A percentile compares a stretch with the other conserved stretches of the same genome.
Conservation (phyloP, 306 rosid genomes). For the Vigna unguiculata region DNA sequence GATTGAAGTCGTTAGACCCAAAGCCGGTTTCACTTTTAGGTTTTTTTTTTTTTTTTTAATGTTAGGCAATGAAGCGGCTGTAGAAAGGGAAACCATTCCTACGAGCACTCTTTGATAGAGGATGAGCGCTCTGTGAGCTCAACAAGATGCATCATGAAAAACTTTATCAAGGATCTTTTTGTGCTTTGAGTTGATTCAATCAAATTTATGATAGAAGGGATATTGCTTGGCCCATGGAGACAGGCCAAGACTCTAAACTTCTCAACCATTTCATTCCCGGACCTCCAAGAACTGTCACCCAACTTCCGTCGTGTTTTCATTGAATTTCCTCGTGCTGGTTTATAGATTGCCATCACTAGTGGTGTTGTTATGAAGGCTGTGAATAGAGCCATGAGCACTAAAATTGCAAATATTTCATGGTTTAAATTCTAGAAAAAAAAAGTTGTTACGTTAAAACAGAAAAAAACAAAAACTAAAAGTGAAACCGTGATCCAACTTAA, state of each 20-base stretch:
- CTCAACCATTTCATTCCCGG: neutral
- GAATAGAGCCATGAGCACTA: slow-evolving; percentile 88
- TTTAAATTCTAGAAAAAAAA: too few species aligned
- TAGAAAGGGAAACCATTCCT: slow-evolving; percentile 82
- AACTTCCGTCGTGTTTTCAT: slow-evolving; percentile 55
- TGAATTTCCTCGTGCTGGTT: slow-evolving; percentile 60
- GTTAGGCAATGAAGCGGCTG: slow-evolving; percentile 47
- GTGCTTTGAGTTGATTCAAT: slow-evolving; percentile 67
- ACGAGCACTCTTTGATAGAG: slow-evolving; percentile 70
- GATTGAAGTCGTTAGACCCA: too few species aligned
- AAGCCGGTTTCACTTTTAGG: too few species aligned
- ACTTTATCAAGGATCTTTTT: slow-evolving; percentile 52
- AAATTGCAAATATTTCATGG: slow-evolving; percentile 81
- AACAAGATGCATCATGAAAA: slow-evolving; percentile 81
- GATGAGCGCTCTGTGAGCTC: slow-evolving; percentile 84
- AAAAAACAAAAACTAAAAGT: too few species aligned
- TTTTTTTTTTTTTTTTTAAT: too few species aligned
- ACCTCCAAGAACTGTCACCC: slow-evolving; percentile 43
- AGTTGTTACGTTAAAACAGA: too few species aligned
- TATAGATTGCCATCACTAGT: slow-evolving; percentile 73
- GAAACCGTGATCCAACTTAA: too few species aligned
- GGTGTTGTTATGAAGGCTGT: slow-evolving; percentile 93
- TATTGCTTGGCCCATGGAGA: slow-evolving; percentile 69
- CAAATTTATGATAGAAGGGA: slow-evolving; percentile 59
- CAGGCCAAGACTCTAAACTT: slow-evolving; percentile 75